Percentiles rank a stretch among this genome's conserved stretches.
These are phyloP conservation scores for Leucaena leucocephala DNA, from an alignment of 306 rosid genomes.

Conservation along the genomic window DNA sequence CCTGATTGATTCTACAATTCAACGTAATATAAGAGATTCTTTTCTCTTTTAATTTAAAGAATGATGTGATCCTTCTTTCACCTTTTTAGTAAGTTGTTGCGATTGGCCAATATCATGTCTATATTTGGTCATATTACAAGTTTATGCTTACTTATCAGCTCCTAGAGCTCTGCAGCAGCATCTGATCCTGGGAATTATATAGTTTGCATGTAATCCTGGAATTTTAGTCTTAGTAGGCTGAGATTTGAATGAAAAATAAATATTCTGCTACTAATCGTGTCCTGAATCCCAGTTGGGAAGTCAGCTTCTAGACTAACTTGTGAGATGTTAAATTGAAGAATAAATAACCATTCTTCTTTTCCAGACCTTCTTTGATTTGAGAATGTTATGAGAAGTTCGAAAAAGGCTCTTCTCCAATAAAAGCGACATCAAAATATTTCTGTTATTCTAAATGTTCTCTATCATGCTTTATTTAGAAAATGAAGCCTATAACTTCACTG, in stretches of 20 bases:
- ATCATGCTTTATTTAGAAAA: not conserved
- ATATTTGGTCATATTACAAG: not conserved
- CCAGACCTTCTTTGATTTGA: not conserved
- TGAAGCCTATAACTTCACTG: not conserved
- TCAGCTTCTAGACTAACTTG: not conserved
- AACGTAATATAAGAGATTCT: not conserved
- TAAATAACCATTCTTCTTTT: not conserved
- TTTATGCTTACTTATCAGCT: not conserved
- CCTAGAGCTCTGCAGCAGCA: not conserved
- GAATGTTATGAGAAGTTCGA: not conserved
- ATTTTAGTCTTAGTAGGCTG: not conserved
- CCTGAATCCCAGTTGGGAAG: not conserved
- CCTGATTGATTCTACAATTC: not conserved
- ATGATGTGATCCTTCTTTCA: not conserved
- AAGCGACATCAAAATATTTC: not conserved
- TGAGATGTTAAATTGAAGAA: not conserved
- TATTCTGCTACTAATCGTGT: not conserved
- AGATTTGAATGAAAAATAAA: not conserved
- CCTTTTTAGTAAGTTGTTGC: conserved; percentile 11
- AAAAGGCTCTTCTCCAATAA: not conserved
- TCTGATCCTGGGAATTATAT: not conserved
- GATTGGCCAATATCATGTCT: not conserved
- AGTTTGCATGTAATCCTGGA: not conserved
- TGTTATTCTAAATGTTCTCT: not conserved
- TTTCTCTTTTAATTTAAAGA: not conserved